Percentiles rank a stretch among this genome's conserved stretches.
These are phyloP conservation scores for Cryptococcus hybrid DNA, from an alignment of 1,284 basidiomycete genomes.

Conservation along the genomic window DNA sequence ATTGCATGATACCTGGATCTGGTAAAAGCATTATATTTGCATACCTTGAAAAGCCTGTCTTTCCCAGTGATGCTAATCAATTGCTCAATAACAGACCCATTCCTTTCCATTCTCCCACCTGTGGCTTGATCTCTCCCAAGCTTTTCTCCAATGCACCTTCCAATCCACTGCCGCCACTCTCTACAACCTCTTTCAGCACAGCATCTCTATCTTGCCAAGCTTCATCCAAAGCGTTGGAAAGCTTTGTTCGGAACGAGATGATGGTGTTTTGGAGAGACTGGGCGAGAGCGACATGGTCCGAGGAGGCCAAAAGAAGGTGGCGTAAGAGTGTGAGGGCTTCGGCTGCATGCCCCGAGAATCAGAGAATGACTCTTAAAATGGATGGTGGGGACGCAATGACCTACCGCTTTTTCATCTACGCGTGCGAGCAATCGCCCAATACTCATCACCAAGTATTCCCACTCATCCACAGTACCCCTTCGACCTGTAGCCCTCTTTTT, in stretches of 20 bases:
- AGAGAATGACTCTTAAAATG: neutral
- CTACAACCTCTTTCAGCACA: constrained; percentile 30
- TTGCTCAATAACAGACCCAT: constrained; percentile 24
- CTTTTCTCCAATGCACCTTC: constrained; percentile 28
- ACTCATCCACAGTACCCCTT: constrained; percentile 95
- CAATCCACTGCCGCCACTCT: constrained; percentile 38
- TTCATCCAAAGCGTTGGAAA: constrained; percentile 28
- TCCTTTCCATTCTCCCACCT: constrained; percentile 36
- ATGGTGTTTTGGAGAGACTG: constrained; percentile 34
- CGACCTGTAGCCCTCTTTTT: constrained; percentile 80
- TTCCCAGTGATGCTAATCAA: neutral
- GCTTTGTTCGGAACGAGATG: constrained; percentile 25
- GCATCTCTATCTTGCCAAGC: constrained; percentile 41
- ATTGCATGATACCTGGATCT: neutral
- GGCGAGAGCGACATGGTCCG: constrained; percentile 34
- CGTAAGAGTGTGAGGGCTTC: constrained; percentile 40
- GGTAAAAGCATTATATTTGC: neutral
- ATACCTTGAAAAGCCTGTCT: neutral
- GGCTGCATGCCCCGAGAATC: constrained; percentile 11
- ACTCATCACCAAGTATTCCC: constrained; percentile 88
- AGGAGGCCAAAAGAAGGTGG: constrained; percentile 34
- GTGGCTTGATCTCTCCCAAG: constrained; percentile 25
- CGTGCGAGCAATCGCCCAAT: constrained; percentile 66
- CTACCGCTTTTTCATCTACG: constrained; percentile 47
- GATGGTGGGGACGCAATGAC: constrained; percentile 7